phyloP scores from a whole-genome alignment of 2,329 filamentous ascomycete genomes.

The Triangularia verruculosa region DNA sequence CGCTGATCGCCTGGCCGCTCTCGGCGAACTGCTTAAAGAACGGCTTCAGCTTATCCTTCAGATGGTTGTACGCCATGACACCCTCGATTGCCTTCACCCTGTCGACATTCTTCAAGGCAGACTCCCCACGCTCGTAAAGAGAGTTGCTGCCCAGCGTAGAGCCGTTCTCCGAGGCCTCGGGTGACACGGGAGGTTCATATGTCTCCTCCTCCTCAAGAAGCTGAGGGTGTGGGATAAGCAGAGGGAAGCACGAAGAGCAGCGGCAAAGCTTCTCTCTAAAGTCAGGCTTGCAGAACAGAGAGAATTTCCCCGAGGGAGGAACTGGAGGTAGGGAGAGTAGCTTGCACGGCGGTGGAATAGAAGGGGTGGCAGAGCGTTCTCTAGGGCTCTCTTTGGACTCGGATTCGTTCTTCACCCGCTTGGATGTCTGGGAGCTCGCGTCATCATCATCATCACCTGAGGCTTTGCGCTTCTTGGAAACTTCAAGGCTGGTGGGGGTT shows the following conservation, averaged over 20 bases:
- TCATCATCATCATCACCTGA: conserved; percentile 36
- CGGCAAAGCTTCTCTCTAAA: conserved; percentile 83
- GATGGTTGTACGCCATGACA: conserved; percentile 95
- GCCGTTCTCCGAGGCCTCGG: conserved; percentile 54
- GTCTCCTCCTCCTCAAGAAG: conserved; percentile 91
- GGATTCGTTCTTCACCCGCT: conserved; percentile 48
- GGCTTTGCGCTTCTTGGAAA: conserved; percentile 64
- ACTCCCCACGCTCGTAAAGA: conserved; percentile 87
- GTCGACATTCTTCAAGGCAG: conserved; percentile 85
- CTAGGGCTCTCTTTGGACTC: neutral
- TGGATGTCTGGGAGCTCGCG: conserved; percentile 38
- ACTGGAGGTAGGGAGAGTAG: conserved; percentile 53
- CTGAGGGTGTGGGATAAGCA: conserved; percentile 68
- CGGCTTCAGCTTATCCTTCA: conserved; percentile 92
- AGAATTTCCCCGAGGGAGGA: conserved; percentile 60
- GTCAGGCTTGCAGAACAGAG: conserved; percentile 74
- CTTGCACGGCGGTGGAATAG: conserved; percentile 49
- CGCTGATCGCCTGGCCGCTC: conserved; percentile 80
- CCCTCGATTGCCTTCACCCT: conserved; percentile 92
- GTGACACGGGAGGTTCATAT: conserved; percentile 87
- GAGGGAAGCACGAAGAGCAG: conserved; percentile 75
- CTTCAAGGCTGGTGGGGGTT: neutral
- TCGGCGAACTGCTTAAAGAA: conserved; percentile 95
- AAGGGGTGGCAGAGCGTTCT: neutral
- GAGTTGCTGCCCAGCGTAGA: conserved; percentile 72